phyloP scores from a whole-genome alignment of 179 eudicot species.

The Sideroxylon spinosum region DNA sequence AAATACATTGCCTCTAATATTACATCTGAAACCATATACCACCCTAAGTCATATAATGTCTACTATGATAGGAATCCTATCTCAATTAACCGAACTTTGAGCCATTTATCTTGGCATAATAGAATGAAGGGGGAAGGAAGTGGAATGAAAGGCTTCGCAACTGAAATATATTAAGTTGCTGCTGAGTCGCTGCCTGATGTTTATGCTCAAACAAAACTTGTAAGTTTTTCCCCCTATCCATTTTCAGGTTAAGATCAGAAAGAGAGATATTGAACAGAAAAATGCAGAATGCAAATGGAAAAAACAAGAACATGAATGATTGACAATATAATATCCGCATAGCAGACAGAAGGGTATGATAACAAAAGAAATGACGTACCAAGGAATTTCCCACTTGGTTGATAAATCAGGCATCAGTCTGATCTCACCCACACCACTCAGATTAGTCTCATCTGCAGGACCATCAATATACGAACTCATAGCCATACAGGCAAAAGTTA shows the following conservation, averaged over 20 bases:
- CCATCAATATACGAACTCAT: conserved; percentile 70
- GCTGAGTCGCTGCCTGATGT: no score
- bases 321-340: neutral
- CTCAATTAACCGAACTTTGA: no score
- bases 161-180: no score
- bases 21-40: no score
- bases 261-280: neutral
- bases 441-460: conserved; percentile 74
- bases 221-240: neutral
- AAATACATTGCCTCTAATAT: no score
- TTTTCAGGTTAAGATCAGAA: neutral
- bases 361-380: conserved; percentile 39
- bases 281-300: neutral
- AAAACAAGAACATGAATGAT: neutral
- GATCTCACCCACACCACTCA: conserved; percentile 83
- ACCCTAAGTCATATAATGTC: no score
- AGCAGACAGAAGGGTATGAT: neutral
- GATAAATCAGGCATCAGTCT: conserved; percentile 86
- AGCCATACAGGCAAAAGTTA: conserved; percentile 81
- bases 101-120: neutral
- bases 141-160: neutral
- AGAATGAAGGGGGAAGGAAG: neutral
- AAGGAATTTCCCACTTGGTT: conserved; percentile 72
- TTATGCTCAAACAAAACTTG: no score
- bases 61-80: no score